Conservation (phyloP, 1,284 basidiomycete genomes). For the Termitomyces sp. region DNA sequence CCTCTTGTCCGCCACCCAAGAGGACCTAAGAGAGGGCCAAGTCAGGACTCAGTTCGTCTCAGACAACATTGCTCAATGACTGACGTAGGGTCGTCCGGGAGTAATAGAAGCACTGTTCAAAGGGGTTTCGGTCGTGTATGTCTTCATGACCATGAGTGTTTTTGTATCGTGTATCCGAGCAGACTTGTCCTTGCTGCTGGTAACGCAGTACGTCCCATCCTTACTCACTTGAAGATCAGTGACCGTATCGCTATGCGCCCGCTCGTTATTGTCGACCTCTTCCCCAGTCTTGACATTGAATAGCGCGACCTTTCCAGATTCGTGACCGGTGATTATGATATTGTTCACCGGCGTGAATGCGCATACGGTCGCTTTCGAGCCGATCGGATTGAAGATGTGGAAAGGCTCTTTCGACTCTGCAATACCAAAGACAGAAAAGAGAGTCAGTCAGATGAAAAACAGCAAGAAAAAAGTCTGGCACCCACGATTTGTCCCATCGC, state of each 20-base stretch:
- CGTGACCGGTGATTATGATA: constrained; percentile 89
- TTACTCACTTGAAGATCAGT: constrained; percentile 92
- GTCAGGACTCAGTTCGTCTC: neutral
- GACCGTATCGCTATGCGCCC: constrained; percentile 79
- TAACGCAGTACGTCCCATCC: constrained; percentile 94
- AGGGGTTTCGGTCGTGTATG: constrained; percentile 90
- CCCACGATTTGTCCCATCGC: constrained; percentile 73
- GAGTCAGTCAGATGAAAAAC: constrained; percentile 6
- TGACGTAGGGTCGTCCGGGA: constrained; percentile 80
- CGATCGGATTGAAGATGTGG: constrained; percentile 82
- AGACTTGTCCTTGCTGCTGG: constrained; percentile 95
- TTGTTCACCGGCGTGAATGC: constrained; percentile 81
- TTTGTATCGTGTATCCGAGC: constrained; percentile 91
- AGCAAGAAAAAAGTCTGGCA: constrained; percentile 14
- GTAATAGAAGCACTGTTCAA: constrained; percentile 92
- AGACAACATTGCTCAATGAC: constrained; percentile 9
- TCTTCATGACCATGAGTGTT: constrained; percentile 88
- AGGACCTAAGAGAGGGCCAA: constrained; percentile 50
- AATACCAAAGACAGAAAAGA: constrained; percentile 4
- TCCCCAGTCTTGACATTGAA: constrained; percentile 90
- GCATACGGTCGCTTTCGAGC: constrained; percentile 94
- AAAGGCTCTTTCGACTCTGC: constrained; percentile 73
- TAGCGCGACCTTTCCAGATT: constrained; percentile 90
- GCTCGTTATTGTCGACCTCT: constrained; percentile 75
- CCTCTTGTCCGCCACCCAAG: constrained; percentile 96